Base-by-base conservation (phyloP, 371 early-diverging fungal species). In the Mortierella sp. region DNA sequence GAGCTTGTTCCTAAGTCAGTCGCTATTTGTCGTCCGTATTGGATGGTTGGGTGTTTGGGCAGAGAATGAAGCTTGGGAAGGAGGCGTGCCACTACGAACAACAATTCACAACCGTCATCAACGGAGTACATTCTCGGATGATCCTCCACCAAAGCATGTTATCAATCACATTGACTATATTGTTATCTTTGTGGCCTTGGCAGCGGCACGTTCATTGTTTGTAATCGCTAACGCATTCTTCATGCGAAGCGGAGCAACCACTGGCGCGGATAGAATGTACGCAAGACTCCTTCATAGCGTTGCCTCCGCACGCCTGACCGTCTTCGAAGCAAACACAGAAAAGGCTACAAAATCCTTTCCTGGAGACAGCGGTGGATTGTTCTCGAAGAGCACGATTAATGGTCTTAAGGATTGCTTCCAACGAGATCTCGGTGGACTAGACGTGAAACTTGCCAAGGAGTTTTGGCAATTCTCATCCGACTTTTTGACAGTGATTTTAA, bases 11-110 rank as follows among this genome's bases (percentile, higher is more conserved):
- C 41, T 81, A 22, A 69, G 76, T 24, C 82, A 81, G 50, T 68
- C 72, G 6, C 47, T 81, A n/a, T 76, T 81, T 61, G 76, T 81
- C 36, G 40, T 76, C 55, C 67, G 82, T 4, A 72, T 76, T 38
- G 76, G 76, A 58, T 81, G 82, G 82, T 36, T 81, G 8, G 82
- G 82, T 38, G 13, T 76, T 53, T 81, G 82, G 82, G 73, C 82
- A 4, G 70, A 76, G 55, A 76, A 75, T 21, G 76, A 72, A 0
- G 52, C 76, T 19, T 66, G 72, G 70, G 72, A 81, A 53, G 71
- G 68, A 3, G 74, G 64, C 6, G 63, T 63, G 8, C 74, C 66
- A 22, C 41, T 69, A 16, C 58, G n/a, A 9, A 61, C 58, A 38
- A 69, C 67, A 19, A 57, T 77, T 38, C 67, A 68, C 47, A 9